phyloP scores from a whole-genome alignment of 495 filamentous ascomycete species.

The Trichoderma virens region DNA sequence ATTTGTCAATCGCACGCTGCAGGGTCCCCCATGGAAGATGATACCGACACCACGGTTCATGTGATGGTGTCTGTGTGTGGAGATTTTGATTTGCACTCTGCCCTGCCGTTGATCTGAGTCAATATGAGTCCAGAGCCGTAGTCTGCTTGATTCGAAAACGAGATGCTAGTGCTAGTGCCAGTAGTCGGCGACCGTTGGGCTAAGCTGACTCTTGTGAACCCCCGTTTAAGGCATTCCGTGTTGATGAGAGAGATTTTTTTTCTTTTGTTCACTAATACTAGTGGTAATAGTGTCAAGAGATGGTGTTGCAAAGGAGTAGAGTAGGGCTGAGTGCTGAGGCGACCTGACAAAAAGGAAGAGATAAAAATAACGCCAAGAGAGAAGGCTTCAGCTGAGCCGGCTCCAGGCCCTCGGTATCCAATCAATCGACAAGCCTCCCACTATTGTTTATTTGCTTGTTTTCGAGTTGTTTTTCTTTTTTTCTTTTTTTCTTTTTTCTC shows the following conservation, averaged over 20 bases:
- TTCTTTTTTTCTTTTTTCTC: not conserved
- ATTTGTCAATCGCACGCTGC: not conserved
- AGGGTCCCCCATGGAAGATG: not conserved
- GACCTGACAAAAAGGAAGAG: not conserved
- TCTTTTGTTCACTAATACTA: not conserved
- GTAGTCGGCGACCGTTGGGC: too few relatives aligned
- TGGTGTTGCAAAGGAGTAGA: not conserved
- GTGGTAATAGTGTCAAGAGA: not conserved
- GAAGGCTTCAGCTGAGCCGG: not conserved
- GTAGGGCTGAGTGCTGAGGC: not conserved
- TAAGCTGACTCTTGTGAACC: too few relatives aligned
- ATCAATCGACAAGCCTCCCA: slow-evolving; percentile 1
- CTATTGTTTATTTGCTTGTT: not conserved
- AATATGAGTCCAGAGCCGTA: too few relatives aligned
- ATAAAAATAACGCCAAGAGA: not conserved
- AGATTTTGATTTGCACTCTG: not conserved
- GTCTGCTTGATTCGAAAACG: too few relatives aligned
- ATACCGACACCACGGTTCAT: not conserved
- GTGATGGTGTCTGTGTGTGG: not conserved
- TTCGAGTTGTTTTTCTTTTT: not conserved
- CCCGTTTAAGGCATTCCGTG: too few relatives aligned
- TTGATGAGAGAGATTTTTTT: too few relatives aligned
- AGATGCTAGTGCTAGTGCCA: too few relatives aligned
- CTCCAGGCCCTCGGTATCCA: not conserved
- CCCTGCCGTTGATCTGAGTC: not conserved